A percentile compares a stretch with the other conserved stretches of the same genome.
Conservation (phyloP, 2,329 filamentous ascomycete genomes). For the Aspergillus fructus region DNA sequence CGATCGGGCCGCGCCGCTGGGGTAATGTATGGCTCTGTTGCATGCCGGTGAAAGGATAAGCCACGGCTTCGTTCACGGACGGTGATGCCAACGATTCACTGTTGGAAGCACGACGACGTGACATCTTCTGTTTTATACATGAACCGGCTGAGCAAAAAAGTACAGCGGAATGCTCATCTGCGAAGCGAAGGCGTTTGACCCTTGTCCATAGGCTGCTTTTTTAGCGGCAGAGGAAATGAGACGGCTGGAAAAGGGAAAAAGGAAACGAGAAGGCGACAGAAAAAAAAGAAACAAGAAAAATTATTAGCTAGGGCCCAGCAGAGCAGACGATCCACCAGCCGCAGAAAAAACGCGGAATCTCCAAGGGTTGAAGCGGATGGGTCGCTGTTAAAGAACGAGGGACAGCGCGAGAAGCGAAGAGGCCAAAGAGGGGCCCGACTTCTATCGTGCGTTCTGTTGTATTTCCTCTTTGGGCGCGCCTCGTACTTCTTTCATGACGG, state of each 20-base stretch:
- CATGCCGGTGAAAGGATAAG: conserved; percentile 34
- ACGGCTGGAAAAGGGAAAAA: conserved; percentile 6
- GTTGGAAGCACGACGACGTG: conserved; percentile 38
- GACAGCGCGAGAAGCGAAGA: background rate
- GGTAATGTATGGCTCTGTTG: conserved; percentile 22
- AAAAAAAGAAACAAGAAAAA: conserved; percentile 7
- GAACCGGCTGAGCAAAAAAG: conserved; percentile 11
- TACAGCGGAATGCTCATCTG: conserved; percentile 18
- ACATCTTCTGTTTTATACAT: conserved; percentile 30
- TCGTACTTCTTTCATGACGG: conserved; percentile 4
- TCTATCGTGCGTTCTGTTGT: conserved; percentile 14
- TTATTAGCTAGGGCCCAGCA: background rate
- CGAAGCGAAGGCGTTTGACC: conserved; percentile 11
- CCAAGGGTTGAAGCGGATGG: conserved; percentile 11
- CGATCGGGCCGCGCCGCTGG: conserved; percentile 38
- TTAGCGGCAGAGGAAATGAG: conserved; percentile 14
- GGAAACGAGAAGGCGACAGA: conserved; percentile 1
- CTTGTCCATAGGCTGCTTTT: conserved; percentile 14
- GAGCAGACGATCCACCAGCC: conserved; percentile 4
- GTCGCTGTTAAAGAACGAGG: conserved; percentile 2
- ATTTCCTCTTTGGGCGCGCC: conserved; percentile 17
- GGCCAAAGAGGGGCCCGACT: conserved; percentile 11
- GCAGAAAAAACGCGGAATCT: conserved; percentile 4
- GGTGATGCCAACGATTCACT: conserved; percentile 30
- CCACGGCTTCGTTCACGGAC: conserved; percentile 34